Base-by-base conservation (phyloP, 495 filamentous ascomycete genomes). In the Cairneyella variabilis region DNA sequence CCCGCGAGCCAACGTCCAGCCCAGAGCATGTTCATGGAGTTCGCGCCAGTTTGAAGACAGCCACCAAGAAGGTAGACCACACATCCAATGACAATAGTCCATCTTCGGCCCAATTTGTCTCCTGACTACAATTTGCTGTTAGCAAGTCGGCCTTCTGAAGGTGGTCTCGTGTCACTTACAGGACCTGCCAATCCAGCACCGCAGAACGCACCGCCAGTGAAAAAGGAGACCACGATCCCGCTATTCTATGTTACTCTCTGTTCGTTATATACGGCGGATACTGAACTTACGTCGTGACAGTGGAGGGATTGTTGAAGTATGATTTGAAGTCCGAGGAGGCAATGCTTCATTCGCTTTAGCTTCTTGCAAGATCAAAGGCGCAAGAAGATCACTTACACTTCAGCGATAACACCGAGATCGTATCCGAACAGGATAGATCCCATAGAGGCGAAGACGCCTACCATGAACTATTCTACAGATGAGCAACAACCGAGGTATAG, bases 141-240 rank as follows among this genome's bases (percentile, higher is more conserved):
- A 66, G 70, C 10, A 68, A 37, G 22, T 67, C 10, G n/a, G n/a
- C n/a, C n/a, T n/a, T 17, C n/a, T 7, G 10, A 2, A 11, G 17
- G 3, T 43, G 18, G 7, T 7, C 12, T 14, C 1, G 21, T 28
- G 20, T 11, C 12, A n/a, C 66, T 63, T 5, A 63, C 57, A 11
- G 64, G 73, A 6, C 79, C 79, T 23, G 74, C 79, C 27, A 75
- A 64, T 45, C 66, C 71, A 39, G 78, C 75, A 25, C 79, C 79
- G 56, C 76, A 75, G 69, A 80, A 79, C 5, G 74, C 76, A 28
- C 83, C 73, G 44, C 83, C 84, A 0, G 83, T 88, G 66, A 88
- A 88, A 40, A 88, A 68, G 0, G 83, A 83, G 14, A 88, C 83
- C 0, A 88, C 83, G 28, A 83, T 71, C 46, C 84, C 83, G 41